Base-by-base conservation (phyloP, 2,329 filamentous ascomycete genomes). In the Incumbomyces lentus region DNA sequence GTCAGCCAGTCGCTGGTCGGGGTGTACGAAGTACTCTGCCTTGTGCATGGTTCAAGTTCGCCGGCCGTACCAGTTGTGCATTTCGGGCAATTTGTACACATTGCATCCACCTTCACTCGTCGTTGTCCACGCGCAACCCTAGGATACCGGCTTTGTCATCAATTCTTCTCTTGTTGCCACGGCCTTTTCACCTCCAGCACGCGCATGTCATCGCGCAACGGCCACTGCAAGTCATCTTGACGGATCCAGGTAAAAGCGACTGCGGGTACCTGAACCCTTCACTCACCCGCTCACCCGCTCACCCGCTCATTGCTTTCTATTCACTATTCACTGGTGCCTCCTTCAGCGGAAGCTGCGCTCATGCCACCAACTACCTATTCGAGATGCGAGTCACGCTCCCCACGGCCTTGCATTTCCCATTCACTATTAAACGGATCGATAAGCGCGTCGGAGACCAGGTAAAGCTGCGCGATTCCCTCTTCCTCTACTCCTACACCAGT, bases 401-500 rank as follows among this genome's bases (percentile, higher is more conserved):
- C 50, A 52, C 64, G 45, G 66, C 78, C 66, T 78, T 95, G 57
- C 84, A 84, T 66, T 98, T 96, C 67, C 92, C 92, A 59, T 89
- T 96, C 67, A 94, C 84, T 57, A 82, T 98, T 66, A 88, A 82
- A 58, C 84, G 86, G 65, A 75, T 96, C 51, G 76, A 90, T 55
- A 88, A 87, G 65, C 70, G 74, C 55, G 76, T 78, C 16, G 84
- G 85, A 64, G 86, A 95, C 58, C 62, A 75, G 52, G 77, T 98
- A 60, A 75, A 79, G 59, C 84, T 84, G 64, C 74, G 86, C 60
- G 84, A 88, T 59, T 75, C 80, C 46, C 74, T 96, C 47, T 81
- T 98, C 62, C 79, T 85, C 63, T 98, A 95, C 73, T 81, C 81
- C 52, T 98, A 89, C 69, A 81, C 81, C 59, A 89, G 82, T 66